Conservation (phyloP, 129 eudicot species). For the Pulicaria dysenterica region DNA sequence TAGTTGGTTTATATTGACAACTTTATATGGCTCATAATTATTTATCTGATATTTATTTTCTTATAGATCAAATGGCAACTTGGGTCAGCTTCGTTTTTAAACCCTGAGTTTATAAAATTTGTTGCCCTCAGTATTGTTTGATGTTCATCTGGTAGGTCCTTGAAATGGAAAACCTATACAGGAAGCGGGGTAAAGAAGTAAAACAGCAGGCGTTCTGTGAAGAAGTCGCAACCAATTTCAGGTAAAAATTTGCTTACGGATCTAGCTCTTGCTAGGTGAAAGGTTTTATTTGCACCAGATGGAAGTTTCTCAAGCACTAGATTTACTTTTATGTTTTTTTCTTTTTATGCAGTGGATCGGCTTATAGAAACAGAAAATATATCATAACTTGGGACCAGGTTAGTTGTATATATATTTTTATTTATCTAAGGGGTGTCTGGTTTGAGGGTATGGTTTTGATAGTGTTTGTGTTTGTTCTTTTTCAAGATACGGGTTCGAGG, state of each 20-base stretch:
- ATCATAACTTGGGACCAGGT: slow-evolving; percentile 37
- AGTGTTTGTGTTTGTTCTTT: background rate
- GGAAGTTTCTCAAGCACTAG: slow-evolving; percentile 20
- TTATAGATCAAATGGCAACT: no score
- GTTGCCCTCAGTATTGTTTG: background rate
- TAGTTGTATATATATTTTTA: slow-evolving; percentile 20
- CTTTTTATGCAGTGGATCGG: slow-evolving; percentile 35
- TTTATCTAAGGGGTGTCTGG: background rate
- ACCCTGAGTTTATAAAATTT: no score
- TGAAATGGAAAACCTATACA: slow-evolving; percentile 59
- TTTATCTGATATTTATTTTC: no score
- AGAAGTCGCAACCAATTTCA: slow-evolving; percentile 71
- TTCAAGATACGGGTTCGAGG: background rate
- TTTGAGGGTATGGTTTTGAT: slow-evolving; percentile 3
- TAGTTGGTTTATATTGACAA: no score
- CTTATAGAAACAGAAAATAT: slow-evolving; percentile 35
- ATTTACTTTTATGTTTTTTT: background rate
- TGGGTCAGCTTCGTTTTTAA: no score
- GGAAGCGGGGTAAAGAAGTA: slow-evolving; percentile 44
- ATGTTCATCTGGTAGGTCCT: slow-evolving; percentile 42
- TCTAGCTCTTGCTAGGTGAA: background rate
- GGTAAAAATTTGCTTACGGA: slow-evolving; percentile 39
- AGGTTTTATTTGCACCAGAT: background rate
- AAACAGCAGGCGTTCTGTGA: slow-evolving; percentile 51
- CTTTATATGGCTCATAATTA: no score